Evolutionary conservation across 225 moss, liverwort and hornwort genomes (phyloP).

Genomic region (Asterella californica): DNA sequence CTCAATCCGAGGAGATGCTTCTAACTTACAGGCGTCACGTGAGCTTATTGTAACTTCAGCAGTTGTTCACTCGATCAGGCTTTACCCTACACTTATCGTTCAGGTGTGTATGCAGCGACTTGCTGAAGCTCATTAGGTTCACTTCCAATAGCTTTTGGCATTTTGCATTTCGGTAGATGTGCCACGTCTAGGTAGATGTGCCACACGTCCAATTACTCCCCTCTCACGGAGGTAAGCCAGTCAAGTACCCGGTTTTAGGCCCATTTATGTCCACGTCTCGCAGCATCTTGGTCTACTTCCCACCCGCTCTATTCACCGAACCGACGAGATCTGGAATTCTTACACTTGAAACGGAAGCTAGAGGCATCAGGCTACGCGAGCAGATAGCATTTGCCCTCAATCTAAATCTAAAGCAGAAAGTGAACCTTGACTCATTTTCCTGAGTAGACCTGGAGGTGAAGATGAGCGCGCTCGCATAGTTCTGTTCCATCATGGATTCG

Average conservation of each 20-base stretch:
- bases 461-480: background rate
- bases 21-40: background rate
- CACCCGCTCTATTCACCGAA: background rate
- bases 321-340: background rate
- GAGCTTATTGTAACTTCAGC: background rate
- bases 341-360: background rate
- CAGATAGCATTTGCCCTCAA: background rate
- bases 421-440: background rate
- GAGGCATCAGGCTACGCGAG: background rate
- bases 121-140: background rate
- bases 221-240: background rate
- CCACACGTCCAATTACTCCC: background rate
- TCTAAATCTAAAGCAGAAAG: background rate
- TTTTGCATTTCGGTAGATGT: no score
- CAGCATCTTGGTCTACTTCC: background rate
- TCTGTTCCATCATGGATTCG: no score
- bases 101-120: background rate
- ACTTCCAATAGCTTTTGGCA: background rate
- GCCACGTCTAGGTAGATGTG: background rate
- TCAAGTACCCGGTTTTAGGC: background rate
- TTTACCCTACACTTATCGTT: background rate
- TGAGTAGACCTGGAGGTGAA: background rate
- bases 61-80: background rate
- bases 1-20: background rate
- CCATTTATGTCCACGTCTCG: background rate